Conservation (phyloP, 1,139 yeast genomes). For the Pichia sp. region DNA sequence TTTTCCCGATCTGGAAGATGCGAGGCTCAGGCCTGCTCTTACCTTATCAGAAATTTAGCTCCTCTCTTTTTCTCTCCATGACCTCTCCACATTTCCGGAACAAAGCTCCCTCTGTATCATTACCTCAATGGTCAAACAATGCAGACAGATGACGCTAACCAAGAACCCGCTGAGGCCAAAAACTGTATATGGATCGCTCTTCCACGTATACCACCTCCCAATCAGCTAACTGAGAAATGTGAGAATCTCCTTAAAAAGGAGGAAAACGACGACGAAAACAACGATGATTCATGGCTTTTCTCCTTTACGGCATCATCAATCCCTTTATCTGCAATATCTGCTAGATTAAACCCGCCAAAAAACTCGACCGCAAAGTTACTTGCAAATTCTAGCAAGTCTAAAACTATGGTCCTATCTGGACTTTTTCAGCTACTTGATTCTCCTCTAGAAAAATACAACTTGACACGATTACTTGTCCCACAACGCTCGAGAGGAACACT, state of each 20-base stretch:
- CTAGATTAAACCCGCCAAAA: neutral
- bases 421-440: slow-evolving; percentile 5
- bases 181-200: slow-evolving; percentile 1
- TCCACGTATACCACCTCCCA: slow-evolving; percentile 1
- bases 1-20: no score
- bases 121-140: no score
- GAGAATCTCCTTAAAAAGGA: neutral
- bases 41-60: no score
- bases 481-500: slow-evolving; percentile 6
- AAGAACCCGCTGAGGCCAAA: neutral
- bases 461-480: slow-evolving; percentile 8
- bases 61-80: no score
- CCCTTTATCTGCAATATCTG: slow-evolving; percentile 7
- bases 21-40: no score
- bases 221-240: neutral
- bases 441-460: slow-evolving; percentile 10
- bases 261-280: neutral
- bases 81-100: no score
- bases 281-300: slow-evolving; percentile 1
- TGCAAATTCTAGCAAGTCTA: neutral
- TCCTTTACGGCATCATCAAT: slow-evolving; percentile 4
- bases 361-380: neutral
- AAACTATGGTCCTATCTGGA: neutral
- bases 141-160: no score
- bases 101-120: no score